A percentile compares a stretch with the other conserved stretches of the same genome.
These are phyloP conservation scores for Fomitopsis pulvina DNA, from an alignment of 768 basidiomycete species.

Conservation along the genomic window DNA sequence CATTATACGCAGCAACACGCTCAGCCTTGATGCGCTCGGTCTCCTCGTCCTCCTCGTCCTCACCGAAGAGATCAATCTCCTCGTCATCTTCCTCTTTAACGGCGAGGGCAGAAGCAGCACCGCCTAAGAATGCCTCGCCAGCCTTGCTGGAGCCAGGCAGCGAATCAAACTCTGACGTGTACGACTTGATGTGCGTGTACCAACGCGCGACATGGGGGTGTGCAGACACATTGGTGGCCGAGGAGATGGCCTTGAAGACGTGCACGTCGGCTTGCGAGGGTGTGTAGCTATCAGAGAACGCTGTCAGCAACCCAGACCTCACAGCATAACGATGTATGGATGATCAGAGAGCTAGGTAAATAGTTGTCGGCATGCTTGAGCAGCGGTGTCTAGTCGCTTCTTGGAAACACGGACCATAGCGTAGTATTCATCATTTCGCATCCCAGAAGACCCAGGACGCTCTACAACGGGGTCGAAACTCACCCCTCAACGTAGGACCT, in stretches of 20 bases:
- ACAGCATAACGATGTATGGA: neutral
- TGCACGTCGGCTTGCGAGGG: conserved; percentile 93
- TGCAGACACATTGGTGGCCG: conserved; percentile 55
- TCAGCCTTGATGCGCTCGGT: conserved; percentile 68
- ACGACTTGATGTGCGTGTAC: conserved; percentile 93
- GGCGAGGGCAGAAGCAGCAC: conserved; percentile 37
- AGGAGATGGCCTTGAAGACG: conserved; percentile 77
- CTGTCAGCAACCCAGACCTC: neutral
- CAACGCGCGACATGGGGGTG: conserved; percentile 80
- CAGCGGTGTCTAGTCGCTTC: conserved; percentile 91
- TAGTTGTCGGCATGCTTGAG: conserved; percentile 63
- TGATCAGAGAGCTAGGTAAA: conserved; percentile 72
- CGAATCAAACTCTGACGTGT: conserved; percentile 65
- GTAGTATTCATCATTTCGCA: conserved; percentile 51
- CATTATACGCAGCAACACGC: conserved; percentile 89
- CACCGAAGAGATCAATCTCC: conserved; percentile 72
- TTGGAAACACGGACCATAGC: conserved; percentile 99
- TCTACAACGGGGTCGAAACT: conserved; percentile 28
- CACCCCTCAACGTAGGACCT: conserved; percentile 91
- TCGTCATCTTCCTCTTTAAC: conserved; percentile 32
- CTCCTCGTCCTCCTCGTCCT: conserved; percentile 39
- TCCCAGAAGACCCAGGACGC: conserved; percentile 7
- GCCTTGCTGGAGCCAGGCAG: conserved; percentile 85
- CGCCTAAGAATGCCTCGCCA: conserved; percentile 62
- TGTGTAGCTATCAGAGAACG: conserved; percentile 52